Evolutionary conservation across 1,139 yeast genomes (phyloP).

Genomic region (Yamadazyma sp.): DNA sequence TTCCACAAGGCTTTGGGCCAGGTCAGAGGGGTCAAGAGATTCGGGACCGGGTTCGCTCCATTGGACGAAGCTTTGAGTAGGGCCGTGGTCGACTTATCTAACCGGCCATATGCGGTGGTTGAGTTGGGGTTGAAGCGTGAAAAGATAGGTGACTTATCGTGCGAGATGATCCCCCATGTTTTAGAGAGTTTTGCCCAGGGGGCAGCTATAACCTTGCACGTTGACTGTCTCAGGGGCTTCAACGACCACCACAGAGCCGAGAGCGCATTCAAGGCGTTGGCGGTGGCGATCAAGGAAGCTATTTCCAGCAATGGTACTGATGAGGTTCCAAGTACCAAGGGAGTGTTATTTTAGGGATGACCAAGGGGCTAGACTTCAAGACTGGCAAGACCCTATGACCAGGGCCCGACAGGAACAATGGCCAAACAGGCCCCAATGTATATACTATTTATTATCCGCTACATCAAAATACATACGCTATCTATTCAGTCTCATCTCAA

Average conservation of each 20-base stretch:
- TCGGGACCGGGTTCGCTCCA: conserved; percentile 95
- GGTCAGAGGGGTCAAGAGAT: conserved; percentile 86
- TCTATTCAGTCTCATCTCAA: conserved; percentile 7
- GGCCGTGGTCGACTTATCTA: conserved; percentile 91
- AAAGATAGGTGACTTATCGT: conserved; percentile 85
- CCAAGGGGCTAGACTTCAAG: too few relatives aligned
- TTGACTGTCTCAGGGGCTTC: conserved; percentile 87
- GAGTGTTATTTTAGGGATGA: conserved; percentile 79
- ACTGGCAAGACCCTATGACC: too few relatives aligned
- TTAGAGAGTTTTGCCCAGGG: conserved; percentile 91
- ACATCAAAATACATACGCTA: too few relatives aligned
- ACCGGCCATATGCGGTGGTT: conserved; percentile 87
- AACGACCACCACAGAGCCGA: conserved; percentile 97
- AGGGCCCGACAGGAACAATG: too few relatives aligned
- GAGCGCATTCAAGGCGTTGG: conserved; percentile 93
- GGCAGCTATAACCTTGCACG: conserved; percentile 88
- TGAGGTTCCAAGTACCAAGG: conserved; percentile 95
- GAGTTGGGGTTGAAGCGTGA: conserved; percentile 90
- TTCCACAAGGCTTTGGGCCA: conserved; percentile 89
- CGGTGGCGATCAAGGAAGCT: conserved; percentile 88
- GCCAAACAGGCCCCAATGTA: not conserved
- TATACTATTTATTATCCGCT: not conserved
- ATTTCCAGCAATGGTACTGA: conserved; percentile 77
- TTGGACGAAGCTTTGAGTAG: conserved; percentile 92
- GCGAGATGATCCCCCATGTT: conserved; percentile 98